phyloP scores from a whole-genome alignment of 345 rosid species.

The Kernera saxatilis region DNA sequence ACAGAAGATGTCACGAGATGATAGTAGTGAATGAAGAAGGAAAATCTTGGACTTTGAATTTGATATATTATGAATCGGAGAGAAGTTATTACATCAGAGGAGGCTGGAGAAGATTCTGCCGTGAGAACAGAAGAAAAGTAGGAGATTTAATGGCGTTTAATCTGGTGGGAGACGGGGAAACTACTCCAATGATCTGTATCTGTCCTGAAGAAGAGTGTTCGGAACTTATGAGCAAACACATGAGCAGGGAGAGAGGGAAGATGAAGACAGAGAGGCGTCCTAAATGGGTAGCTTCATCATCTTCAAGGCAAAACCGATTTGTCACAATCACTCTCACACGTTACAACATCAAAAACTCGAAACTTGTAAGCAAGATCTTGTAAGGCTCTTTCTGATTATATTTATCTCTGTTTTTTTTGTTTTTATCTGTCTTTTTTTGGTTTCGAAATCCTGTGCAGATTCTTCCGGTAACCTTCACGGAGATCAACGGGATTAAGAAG shows the following conservation, averaged over 20 bases:
- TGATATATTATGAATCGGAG: background rate
- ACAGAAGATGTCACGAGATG: background rate
- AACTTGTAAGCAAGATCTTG: slow-evolving; percentile 10
- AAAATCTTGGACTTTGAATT: background rate
- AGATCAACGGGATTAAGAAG: background rate
- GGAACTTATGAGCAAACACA: background rate
- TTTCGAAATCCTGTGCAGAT: background rate
- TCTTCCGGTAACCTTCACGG: background rate
- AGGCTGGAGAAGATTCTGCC: slow-evolving; percentile 22
- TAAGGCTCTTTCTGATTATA: background rate
- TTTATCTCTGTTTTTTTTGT: background rate
- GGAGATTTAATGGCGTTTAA: slow-evolving; percentile 22
- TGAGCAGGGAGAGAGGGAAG: background rate
- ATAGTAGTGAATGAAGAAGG: slow-evolving; percentile 20
- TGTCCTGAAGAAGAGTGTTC: slow-evolving; percentile 21
- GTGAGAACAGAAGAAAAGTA: background rate
- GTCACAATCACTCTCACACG: slow-evolving; percentile 8
- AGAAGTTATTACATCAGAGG: background rate
- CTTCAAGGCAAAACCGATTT: background rate
- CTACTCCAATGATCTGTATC: slow-evolving; percentile 12
- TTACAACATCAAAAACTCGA: slow-evolving; percentile 13
- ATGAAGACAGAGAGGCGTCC: background rate
- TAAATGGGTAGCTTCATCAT: background rate
- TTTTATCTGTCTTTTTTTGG: background rate
- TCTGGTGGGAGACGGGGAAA: slow-evolving; percentile 3